phyloP scores from a whole-genome alignment of 768 basidiomycete genomes.

The Pulveroboletus ravenelii region DNA sequence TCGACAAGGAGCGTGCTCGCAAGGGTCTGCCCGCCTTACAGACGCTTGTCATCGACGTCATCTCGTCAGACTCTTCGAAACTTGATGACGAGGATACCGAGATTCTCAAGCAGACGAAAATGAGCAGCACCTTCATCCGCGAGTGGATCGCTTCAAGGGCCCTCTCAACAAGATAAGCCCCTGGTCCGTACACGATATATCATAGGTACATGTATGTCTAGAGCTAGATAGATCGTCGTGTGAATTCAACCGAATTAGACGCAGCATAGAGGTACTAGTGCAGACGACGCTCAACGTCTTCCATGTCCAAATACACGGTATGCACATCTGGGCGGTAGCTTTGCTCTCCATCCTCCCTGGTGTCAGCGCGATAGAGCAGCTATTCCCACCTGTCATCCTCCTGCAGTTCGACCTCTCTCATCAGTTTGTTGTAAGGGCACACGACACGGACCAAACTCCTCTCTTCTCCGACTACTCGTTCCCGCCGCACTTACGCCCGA shows the following conservation, averaged over 20 bases:
- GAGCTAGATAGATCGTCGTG: background rate
- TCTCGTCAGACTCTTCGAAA: conserved; percentile 59
- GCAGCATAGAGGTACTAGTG: background rate
- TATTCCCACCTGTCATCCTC: background rate
- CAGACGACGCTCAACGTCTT: no score
- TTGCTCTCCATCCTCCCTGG: background rate
- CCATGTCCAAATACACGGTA: background rate
- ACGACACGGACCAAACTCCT: conserved; percentile 1
- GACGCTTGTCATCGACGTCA: conserved; percentile 84
- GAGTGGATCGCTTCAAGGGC: conserved; percentile 64
- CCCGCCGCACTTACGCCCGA: conserved; percentile 5
- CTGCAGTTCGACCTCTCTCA: conserved; percentile 25
- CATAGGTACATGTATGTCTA: conserved; percentile 1
- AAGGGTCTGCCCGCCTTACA: conserved; percentile 55
- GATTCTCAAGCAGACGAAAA: conserved; percentile 71
- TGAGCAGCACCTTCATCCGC: conserved; percentile 92
- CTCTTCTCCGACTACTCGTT: conserved; percentile 6
- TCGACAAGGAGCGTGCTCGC: conserved; percentile 56
- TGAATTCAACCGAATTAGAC: background rate
- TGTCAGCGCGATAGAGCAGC: background rate
- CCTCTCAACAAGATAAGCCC: conserved; percentile 7
- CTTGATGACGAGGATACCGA: conserved; percentile 65
- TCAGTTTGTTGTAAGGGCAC: conserved; percentile 2
- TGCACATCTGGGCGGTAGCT: conserved; percentile 3
- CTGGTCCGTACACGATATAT: background rate